Evolutionary conservation across 805 yeast genomes (phyloP), one percentile per base, ranked within the genome.

Genomic region (Scheffersomyces coipomensis): DNA sequence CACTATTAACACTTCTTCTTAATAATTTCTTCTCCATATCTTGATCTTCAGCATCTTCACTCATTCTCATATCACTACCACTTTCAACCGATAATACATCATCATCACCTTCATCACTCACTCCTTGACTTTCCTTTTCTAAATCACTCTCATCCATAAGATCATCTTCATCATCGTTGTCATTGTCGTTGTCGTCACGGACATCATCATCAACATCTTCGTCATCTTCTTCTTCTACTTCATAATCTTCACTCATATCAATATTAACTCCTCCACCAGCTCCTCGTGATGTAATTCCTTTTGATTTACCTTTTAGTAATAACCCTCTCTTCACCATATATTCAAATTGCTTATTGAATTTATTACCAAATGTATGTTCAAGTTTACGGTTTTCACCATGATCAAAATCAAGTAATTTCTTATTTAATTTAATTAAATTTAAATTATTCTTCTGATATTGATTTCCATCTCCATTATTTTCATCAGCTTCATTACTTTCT

Each of bases 91-190:
- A 51, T 12, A 55, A 23, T 21, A 29, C 15, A 29, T 29, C 37
- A 21, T 18, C 52, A 34, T 57, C 62, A 15, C 52, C 53, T 2
- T 45, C 52, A 5, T 46, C 51, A 13, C 46, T 35, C 12, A 46
- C 39, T 25, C 45, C 49, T 8, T 40, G 40, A 10, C 39, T 53
- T 5, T 37, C 44, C 12, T 47, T 59, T 15, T 54, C 64, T 13
- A 55, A 43, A 35, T 57, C 64, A 29, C 60, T 56, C 22, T 47
- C 59, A 35, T 49, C 56, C 35, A 44, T 45, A 15, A 45, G 49
- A 17, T 49, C 51, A 34, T 46, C 51, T 8, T 44, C 41, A 4
- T 24, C 40, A 7, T 40, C 43, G 10, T 21, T 39, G 29, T 34
- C 42, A n/a, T 19, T 34, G n/a, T n/a, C n/a, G n/a, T n/a, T n/a